Evolutionary conservation across 805 yeast species (phyloP), one percentile per base, ranked within the genome.

Genomic region (Kodamaea fukazawae): DNA sequence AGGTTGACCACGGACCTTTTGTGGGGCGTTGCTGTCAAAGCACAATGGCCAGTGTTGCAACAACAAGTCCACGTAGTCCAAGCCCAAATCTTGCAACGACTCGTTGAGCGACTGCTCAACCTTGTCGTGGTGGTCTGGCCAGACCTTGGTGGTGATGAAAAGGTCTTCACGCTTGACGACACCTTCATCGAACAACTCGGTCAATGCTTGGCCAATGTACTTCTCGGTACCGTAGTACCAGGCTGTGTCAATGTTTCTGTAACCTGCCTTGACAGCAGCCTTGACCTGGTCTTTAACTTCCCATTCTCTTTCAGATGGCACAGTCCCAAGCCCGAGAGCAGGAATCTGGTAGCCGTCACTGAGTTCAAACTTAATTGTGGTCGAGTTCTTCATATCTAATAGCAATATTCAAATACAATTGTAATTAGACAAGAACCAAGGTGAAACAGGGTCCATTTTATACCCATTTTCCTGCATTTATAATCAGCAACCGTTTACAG

Each of bases 261-360:
- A 72, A 0, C 75, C 75, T 0, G 75, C 73, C 41, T 65, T 69
- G 23, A 65, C 56, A 1, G 70, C 70, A 12, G 67, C 54, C 11
- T 57, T 50, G 4, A 65, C 68, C 46, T 63, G 67, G 16, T 60
- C 47, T 38, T 55, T 60, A 6, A 62, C 61, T 14, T 55, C 66
- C 4, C 45, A 45, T n/a, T 56, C 58, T 35, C 58, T 61, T 7
- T 53, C 55, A 4, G 65, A 51, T 5, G 65, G 58, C 2, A 61
- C 63, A 12, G 69, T 65, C 9, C 93, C 93, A 27, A 85, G 66
- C 0, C 86, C 90, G 29, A 83, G 55, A 2, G 81, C 81, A 3
- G 91, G 91, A 41, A 84, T 76, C 23, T 51, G 54, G 32, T 63
- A 58, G 13, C 88, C 88, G 49, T 79, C 75, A 60, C 76, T 76